Evolutionary conservation across 2,329 filamentous ascomycete species (phyloP), one percentile per base, ranked within the genome.

Genomic region (Conoideocrella luteorostrata): DNA sequence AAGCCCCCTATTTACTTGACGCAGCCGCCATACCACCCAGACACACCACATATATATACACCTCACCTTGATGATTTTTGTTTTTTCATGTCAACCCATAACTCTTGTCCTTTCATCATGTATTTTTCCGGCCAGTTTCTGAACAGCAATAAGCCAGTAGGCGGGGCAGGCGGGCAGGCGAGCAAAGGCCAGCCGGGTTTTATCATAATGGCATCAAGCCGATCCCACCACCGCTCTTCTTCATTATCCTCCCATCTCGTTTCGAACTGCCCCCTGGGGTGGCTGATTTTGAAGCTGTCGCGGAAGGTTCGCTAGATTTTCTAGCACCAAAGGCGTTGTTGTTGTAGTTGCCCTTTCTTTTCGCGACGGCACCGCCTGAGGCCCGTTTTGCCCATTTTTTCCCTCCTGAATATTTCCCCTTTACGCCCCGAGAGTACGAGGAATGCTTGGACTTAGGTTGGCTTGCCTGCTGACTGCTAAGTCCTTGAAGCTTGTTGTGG

Each of bases 141-240:
- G n/a, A n/a, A n/a, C n/a, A n/a, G n/a, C n/a, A n/a, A n/a, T n/a
- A n/a, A n/a, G n/a, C n/a, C n/a, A n/a, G n/a, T n/a, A n/a, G n/a
- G n/a, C n/a, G n/a, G n/a, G n/a, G n/a, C n/a, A n/a, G n/a, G n/a
- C n/a, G n/a, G n/a, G n/a, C n/a, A n/a, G n/a, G 33, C 33, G n/a
- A 38, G 32, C 35, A 37, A 38, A 15, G 7, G 9, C 24, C 15
- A 24, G 21, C 7, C 21, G 12, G 2, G 13, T 34, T 23, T 11
- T 18, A 24, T 60, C 51, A 68, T 38, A 64, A 36, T 12, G 66
- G 64, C 65, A 68, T 68, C 37, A 65, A 35, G 13, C 60, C 63
- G 40, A 70, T 68, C 12, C 56, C 56, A 5, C 61, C 56, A 3
- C 56, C 55, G 17, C 57, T 56, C 51, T 63, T 69, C 50, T 56